A percentile compares a stretch with the other conserved stretches of the same genome.
Evolutionary conservation across 2,329 filamentous ascomycete species (phyloP).

Genomic region (Talaromyces sp.): DNA sequence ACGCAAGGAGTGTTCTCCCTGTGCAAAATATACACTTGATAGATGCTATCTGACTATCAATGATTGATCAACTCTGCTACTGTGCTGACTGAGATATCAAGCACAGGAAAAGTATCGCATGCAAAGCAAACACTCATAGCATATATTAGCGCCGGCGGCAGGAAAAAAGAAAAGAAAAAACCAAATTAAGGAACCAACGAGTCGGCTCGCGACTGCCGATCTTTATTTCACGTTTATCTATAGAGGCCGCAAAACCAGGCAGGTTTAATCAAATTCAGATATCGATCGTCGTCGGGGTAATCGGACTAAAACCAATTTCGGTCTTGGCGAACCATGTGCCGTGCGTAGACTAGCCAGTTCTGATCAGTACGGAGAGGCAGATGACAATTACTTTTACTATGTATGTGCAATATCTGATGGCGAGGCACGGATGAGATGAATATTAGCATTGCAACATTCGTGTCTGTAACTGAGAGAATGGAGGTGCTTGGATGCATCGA

Average conservation of each 20-base stretch:
- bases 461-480: not conserved
- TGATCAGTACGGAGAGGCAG: too few species aligned
- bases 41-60: not conserved
- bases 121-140: not conserved
- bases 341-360: not conserved
- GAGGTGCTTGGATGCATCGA: not conserved
- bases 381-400: too few species aligned
- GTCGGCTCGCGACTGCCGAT: slow-evolving; percentile 1
- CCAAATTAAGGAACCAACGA: slow-evolving; percentile 10
- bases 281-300: not conserved
- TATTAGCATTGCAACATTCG: not conserved
- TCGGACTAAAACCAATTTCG: not conserved
- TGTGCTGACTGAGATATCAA: not conserved
- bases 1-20: not conserved
- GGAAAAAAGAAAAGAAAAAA: not conserved
- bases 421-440: not conserved
- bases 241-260: not conserved
- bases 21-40: not conserved
- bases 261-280: not conserved
- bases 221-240: slow-evolving; percentile 2
- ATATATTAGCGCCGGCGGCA: not conserved
- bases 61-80: not conserved
- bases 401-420: too few species aligned
- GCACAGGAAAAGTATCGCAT: not conserved
- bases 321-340: slow-evolving; percentile 1